Evolutionary conservation across 116 monocot species (phyloP).

Genomic region (Phalaenopsis hybrid): DNA sequence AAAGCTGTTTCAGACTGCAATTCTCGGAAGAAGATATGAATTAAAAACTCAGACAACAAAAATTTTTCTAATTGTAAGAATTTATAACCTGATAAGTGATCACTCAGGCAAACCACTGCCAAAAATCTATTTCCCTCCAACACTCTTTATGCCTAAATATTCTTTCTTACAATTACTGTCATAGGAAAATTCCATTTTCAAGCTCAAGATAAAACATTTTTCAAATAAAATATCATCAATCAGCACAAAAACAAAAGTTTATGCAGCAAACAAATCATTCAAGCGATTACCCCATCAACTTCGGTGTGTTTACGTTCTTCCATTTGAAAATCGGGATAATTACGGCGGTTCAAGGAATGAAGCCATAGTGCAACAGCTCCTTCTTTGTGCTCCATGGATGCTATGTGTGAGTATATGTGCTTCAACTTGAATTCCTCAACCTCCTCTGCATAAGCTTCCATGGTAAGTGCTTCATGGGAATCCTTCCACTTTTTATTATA

Average conservation of each 20-base stretch:
- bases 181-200: background rate
- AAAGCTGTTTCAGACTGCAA: no score
- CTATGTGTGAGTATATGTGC: constrained; percentile 65
- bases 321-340: constrained; percentile 67
- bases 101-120: no score
- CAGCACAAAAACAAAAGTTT: background rate
- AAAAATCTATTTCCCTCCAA: no score
- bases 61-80: no score
- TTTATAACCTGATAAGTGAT: no score
- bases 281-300: constrained; percentile 11
- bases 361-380: constrained; percentile 94
- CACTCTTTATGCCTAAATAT: no score
- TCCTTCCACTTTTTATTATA: constrained; percentile 96
- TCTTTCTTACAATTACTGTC: background rate
- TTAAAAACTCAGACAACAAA: no score
- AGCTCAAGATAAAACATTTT: background rate
- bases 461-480: constrained; percentile 71
- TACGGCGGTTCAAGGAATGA: constrained; percentile 77
- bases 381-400: constrained; percentile 92
- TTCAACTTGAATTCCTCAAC: constrained; percentile 82
- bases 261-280: constrained; percentile 7
- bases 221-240: background rate
- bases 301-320: constrained; percentile 16
- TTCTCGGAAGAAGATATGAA: no score
- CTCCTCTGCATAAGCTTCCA: constrained; percentile 69